Percentiles rank a stretch among this genome's conserved stretches.
phyloP scores from a whole-genome alignment of 2,329 filamentous ascomycete genomes.

The Colletotrichum sidae region DNA sequence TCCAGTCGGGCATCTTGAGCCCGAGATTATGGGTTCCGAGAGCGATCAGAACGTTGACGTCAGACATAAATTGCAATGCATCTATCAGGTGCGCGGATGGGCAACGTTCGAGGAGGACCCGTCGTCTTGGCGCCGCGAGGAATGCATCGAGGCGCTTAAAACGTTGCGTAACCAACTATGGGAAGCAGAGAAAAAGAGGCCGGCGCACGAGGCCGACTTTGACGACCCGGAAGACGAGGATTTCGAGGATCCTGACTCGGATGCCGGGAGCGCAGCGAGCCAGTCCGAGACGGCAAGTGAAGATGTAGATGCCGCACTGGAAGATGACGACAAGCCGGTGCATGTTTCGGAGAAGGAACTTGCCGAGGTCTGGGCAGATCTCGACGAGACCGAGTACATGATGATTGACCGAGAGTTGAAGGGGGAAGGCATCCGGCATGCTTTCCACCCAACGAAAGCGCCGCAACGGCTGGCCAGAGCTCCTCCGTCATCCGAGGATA shows the following conservation, averaged over 20 bases:
- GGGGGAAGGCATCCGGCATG: no score
- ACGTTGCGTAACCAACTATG: neutral
- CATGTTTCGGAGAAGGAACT: neutral
- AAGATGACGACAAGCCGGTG: neutral
- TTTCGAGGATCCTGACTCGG: neutral
- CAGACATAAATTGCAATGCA: neutral
- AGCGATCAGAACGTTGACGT: neutral
- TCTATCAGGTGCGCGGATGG: neutral
- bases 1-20: neutral
- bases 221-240: neutral
- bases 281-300: neutral
- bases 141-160: neutral
- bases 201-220: neutral
- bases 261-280: neutral
- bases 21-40: neutral
- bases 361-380: neutral
- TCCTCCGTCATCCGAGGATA: no score
- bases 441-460: no score
- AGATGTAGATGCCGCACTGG: neutral
- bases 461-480: no score
- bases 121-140: neutral
- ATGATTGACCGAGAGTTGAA: neutral
- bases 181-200: conserved; percentile 4
- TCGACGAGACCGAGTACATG: neutral
- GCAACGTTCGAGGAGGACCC: neutral